Evolutionary conservation across 176 grass and related monocot genomes (phyloP).

Genomic region (Aegilops speltoides): DNA sequence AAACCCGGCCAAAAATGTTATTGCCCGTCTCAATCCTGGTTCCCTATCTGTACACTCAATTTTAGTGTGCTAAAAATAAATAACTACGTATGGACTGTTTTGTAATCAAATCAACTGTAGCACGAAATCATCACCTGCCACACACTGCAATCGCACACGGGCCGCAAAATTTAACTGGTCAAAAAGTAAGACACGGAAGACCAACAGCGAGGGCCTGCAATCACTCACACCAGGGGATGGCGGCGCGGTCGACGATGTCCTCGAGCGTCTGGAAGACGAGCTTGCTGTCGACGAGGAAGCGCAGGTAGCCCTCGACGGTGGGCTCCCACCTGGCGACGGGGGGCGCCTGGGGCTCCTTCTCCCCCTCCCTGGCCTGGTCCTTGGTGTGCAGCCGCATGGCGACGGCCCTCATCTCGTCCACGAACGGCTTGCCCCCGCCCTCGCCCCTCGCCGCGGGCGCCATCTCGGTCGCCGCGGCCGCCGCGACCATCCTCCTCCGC

Average conservation of each 20-base stretch:
- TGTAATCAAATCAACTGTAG: not conserved
- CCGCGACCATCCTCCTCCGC: conserved; percentile 33
- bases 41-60: not conserved
- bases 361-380: conserved; percentile 81
- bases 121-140: not conserved
- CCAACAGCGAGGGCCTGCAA: not conserved
- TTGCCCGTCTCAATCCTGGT: not conserved
- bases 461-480: conserved; percentile 50
- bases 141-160: not conserved
- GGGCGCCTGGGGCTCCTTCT: conserved; percentile 78
- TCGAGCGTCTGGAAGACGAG: conserved; percentile 86
- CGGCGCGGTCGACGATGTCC: conserved; percentile 62
- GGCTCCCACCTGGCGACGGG: conserved; percentile 77
- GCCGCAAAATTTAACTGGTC: not conserved
- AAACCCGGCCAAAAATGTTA: not conserved
- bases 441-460: conserved; percentile 33
- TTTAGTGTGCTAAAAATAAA: not conserved
- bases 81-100: not conserved
- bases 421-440: conserved; percentile 55
- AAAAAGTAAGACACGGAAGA: not conserved
- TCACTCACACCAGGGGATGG: conserved; percentile 75
- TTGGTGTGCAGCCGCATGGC: conserved; percentile 89
- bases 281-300: conserved; percentile 94
- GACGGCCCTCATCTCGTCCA: conserved; percentile 92
- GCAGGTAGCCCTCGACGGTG: conserved; percentile 65